These are phyloP conservation scores for Cordyceps pruinosa DNA, from an alignment of 2,329 filamentous ascomycete species.

Conservation along the genomic window DNA sequence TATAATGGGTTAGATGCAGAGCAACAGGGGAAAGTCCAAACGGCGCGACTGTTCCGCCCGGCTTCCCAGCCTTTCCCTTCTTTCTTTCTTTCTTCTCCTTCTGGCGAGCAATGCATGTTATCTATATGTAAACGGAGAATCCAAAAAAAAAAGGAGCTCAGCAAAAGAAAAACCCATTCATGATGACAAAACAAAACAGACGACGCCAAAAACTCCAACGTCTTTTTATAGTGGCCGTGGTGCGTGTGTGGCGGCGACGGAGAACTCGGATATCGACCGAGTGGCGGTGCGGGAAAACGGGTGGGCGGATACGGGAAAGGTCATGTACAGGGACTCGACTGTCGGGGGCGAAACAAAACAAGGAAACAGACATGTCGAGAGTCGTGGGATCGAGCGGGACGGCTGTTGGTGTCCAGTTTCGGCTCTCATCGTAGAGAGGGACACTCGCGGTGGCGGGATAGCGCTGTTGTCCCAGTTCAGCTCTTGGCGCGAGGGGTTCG, in stretches of 20 bases:
- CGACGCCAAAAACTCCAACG: background rate
- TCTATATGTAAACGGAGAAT: background rate
- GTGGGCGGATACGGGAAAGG: no score
- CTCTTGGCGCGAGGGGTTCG: background rate
- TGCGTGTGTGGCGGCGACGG: background rate
- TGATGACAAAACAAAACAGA: background rate
- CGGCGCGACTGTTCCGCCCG: no score
- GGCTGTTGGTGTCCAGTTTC: no score
- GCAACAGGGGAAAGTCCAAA: background rate
- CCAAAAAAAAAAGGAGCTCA: background rate
- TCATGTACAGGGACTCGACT: no score
- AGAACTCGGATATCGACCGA: background rate
- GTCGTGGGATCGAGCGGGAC: no score
- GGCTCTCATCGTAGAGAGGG: no score
- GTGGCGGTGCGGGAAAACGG: no score
- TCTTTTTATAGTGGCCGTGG: background rate
- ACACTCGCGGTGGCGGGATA: no score
- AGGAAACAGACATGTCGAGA: no score
- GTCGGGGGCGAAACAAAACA: no score
- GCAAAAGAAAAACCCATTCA: background rate
- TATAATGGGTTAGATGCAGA: constrained; percentile 2
- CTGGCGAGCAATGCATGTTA: background rate
- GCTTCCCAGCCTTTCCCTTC: background rate
- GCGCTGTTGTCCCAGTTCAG: no score
- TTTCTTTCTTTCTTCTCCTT: background rate